Evolutionary conservation across 768 basidiomycete genomes (phyloP), one percentile per base, ranked within the genome.

Genomic region (Collybiopsis confluens): DNA sequence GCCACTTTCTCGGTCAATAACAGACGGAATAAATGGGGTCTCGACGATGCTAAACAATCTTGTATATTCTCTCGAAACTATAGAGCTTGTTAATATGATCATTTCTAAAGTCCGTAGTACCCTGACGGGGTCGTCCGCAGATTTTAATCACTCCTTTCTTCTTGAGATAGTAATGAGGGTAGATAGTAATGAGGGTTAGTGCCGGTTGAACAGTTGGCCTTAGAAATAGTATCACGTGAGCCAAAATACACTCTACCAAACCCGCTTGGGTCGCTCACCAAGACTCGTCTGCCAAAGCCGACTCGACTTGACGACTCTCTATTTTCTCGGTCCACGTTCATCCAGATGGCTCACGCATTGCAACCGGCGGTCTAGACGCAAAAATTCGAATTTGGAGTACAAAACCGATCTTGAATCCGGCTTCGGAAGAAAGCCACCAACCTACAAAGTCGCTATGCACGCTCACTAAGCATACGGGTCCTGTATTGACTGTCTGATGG

Each of bases 331-430:
- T 96, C 18, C 88, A 92, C 60, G 92, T 97, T 9, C 95, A 98
- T 62, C 96, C 96, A 0, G 96, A 99, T 63, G 91, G 91, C 58
- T 93, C 92, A 18, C 83, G 96, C 16, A 88, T 99, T 60, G 96
- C 97, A n/a, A 99, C 96, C 1, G 97, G 94, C 26, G 94, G 95
- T 2, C 78, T 99, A 51, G 96, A 99, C 68, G 88, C 92, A 37
- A 95, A 94, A 74, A 85, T 99, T 56, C 88, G 93, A 45, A 92
- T 99, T 70, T 99, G 96, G 96, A 90, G 90, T 57, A 98, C 97
- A 0, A 86, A 90, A 57, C 95, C 97, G 0, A 96, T 98, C 59
- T 73, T 98, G n/a, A 85, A 85, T 58, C 70, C 79, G 13, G 77
- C 82, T 40, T 75, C 90, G 26, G 83, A 90, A 63, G 67, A 70